Percentiles rank a stretch among this genome's conserved stretches.
These are phyloP conservation scores for Phytophthora capsici DNA, from an alignment of 352 stramenopile species.

Conservation along the genomic window DNA sequence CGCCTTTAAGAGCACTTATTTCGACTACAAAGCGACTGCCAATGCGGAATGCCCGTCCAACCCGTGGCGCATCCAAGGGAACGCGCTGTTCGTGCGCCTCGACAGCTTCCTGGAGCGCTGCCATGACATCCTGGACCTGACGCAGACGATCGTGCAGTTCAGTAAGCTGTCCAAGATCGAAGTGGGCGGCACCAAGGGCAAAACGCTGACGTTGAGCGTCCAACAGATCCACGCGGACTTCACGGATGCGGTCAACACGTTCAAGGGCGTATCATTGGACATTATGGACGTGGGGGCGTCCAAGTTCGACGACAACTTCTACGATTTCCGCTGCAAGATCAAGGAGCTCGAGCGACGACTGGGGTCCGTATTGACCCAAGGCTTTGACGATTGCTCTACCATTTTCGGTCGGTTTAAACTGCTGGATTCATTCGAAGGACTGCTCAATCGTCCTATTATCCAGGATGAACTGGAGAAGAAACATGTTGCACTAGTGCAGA, in stretches of 20 bases:
- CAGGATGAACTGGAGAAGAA: constrained; percentile 98
- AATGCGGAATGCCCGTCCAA: constrained; percentile 98
- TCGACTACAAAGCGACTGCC: constrained; percentile 97
- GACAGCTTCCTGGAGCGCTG: constrained; percentile 98
- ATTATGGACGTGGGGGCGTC: constrained; percentile 98
- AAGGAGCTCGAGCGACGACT: constrained; percentile 98
- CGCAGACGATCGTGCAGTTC: constrained; percentile 98
- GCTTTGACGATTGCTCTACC: constrained; percentile 97
- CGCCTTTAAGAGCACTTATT: constrained; percentile 98
- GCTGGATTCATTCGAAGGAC: constrained; percentile 96
- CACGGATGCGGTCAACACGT: constrained; percentile 91
- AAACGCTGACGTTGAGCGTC: constrained; percentile 93
- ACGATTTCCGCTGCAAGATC: constrained; percentile 97
- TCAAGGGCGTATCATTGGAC: constrained; percentile 97
- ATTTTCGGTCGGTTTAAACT: constrained; percentile 98
- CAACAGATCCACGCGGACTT: constrained; percentile 98
- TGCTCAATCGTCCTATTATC: constrained; percentile 96
- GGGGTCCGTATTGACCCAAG: constrained; percentile 95
- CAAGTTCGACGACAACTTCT: constrained; percentile 98
- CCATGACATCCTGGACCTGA: constrained; percentile 98
- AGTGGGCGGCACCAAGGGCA: constrained; percentile 97
- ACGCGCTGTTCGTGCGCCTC: constrained; percentile 96
- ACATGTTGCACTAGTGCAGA: constrained; percentile 96
- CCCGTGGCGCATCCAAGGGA: constrained; percentile 98
- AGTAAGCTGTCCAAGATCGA: constrained; percentile 98